Conservation (phyloP, 257 asterid genomes). For the Orobanche coerulescens region DNA sequence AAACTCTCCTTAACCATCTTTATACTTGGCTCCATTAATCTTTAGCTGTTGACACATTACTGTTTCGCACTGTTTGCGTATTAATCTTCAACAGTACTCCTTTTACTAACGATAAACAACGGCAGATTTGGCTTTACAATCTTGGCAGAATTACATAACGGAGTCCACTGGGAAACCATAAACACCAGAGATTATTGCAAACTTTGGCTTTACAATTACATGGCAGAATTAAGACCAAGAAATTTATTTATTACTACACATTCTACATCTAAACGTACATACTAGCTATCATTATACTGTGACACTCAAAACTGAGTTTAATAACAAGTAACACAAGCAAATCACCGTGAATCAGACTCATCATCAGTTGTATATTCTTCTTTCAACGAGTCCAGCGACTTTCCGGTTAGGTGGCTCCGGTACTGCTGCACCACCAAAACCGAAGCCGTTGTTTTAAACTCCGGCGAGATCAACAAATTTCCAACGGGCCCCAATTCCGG, state of each 20-base stretch:
- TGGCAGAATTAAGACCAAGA: slow-evolving; percentile 4
- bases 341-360: slow-evolving; percentile 20
- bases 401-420: slow-evolving; percentile 32
- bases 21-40: too few relatives aligned
- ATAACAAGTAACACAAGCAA: background rate
- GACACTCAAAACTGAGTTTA: background rate
- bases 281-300: background rate
- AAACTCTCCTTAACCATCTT: too few relatives aligned
- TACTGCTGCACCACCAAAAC: slow-evolving; percentile 64
- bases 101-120: too few relatives aligned
- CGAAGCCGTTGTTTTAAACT: slow-evolving; percentile 40
- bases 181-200: background rate
- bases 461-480: slow-evolving; percentile 43
- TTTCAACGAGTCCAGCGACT: slow-evolving; percentile 34
- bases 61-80: too few relatives aligned
- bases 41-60: too few relatives aligned
- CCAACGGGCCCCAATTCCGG: slow-evolving; percentile 64
- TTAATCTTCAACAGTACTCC: too few relatives aligned
- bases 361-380: slow-evolving; percentile 30
- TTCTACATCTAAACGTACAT: background rate
- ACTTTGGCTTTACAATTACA: slow-evolving; percentile 9
- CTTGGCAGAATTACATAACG: too few relatives aligned
- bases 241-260: background rate
- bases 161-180: too few relatives aligned
- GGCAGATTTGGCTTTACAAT: too few relatives aligned